A percentile compares a stretch with the other conserved stretches of the same genome.
Conservation (phyloP, 148 eudicot genomes). For the Rhododendron molle region DNA sequence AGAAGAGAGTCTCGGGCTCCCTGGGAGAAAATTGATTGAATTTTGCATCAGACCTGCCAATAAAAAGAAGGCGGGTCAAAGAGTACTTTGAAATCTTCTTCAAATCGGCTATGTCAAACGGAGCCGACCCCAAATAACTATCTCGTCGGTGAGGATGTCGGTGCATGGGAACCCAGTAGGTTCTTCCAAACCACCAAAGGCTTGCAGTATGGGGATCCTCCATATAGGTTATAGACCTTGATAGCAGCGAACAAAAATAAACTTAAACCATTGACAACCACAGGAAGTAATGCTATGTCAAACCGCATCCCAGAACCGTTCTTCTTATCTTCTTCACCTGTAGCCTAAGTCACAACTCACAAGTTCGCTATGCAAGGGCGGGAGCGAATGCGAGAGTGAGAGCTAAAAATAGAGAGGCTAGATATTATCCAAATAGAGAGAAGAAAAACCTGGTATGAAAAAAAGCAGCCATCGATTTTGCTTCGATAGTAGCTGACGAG, state of each 20-base stretch:
- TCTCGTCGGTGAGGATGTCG: not conserved
- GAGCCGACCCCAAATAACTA: too few species aligned
- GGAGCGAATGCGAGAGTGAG: not conserved
- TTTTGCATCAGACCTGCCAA: not conserved
- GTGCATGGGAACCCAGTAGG: not conserved
- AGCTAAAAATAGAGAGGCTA: not conserved
- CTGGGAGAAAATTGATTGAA: not conserved
- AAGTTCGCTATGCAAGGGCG: not conserved
- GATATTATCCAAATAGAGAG: not conserved
- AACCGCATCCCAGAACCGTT: not conserved
- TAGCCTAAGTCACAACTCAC: not conserved
- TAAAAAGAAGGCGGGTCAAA: too few species aligned
- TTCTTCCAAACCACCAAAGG: not conserved
- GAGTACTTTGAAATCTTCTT: too few species aligned
- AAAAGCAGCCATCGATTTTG: conserved; percentile 86
- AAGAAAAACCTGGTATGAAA: conserved; percentile 58
- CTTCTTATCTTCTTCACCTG: not conserved
- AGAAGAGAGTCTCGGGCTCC: not conserved
- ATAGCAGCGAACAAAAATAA: not conserved
- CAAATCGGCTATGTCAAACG: too few species aligned
- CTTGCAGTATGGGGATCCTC: not conserved
- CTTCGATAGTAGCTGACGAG: conserved; percentile 98
- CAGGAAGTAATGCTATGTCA: not conserved
- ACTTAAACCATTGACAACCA: not conserved
- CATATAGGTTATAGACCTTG: not conserved